Evolutionary conservation across 2,329 filamentous ascomycete species (phyloP), one percentile per base, ranked within the genome.

Genomic region (Aspergillus sp.): DNA sequence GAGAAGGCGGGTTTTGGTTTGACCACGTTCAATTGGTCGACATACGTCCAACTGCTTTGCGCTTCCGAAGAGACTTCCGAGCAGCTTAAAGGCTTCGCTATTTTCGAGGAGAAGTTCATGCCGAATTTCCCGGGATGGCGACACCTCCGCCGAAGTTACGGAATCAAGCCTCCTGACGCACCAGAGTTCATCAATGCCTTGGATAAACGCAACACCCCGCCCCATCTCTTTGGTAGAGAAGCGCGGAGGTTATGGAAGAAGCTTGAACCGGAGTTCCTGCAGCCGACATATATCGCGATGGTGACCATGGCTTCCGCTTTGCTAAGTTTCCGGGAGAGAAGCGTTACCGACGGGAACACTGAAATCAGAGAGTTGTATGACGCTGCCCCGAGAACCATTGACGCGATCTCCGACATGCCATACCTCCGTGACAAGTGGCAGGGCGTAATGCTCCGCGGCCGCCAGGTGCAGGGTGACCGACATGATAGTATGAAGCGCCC

Each of bases 71-170:
- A 71, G 28, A 71, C 72, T 47, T 60, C 74, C 29, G 68, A 80
- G 36, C 57, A 60, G 33, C 15, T 58, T 8, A 42, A 53, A 13
- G 86, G 86, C 24, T 93, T 91, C 59, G 53, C 63, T 14, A 61
- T 79, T 32, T 89, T 83, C 52, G 89, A 96, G 62, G 61, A 68
- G 15, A 74, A 76, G 39, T 77, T 96, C 34, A 93, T 94, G 73
- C 70, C 74, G 1, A 68, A 74, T 20, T 94, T 86, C 73, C 72
- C 74, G 8, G 85, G 86, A 15, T 95, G 86, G 84, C 48, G 45
- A 4, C 40, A 49, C 32, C 43, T 66, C 17, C 47, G 48, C 11
- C 53, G 53, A 37, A 56, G 61, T 14, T 49, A 48, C 32, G 49
- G 47, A 4, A 15, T 53, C 15, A 50, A 51, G 24, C 56, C 58